phyloP scores from a whole-genome alignment of 495 filamentous ascomycete species.

The Tuber melanosporum region DNA sequence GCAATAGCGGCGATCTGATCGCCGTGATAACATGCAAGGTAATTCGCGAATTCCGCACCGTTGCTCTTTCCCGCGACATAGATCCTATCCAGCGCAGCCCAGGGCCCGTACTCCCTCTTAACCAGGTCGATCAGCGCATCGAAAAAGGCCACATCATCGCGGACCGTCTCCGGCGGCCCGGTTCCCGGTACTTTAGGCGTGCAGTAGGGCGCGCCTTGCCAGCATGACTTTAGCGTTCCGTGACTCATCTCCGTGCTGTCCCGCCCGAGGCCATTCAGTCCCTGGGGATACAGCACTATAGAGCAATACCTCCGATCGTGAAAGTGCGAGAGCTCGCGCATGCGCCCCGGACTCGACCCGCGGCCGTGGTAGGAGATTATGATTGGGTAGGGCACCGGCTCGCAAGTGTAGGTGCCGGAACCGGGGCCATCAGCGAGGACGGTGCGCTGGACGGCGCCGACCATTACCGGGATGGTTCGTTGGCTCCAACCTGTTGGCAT shows the following conservation, averaged over 20 bases:
- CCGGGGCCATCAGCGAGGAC: neutral
- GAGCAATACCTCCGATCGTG: neutral
- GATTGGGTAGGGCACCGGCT: neutral
- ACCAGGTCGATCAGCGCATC: neutral
- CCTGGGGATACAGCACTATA: neutral
- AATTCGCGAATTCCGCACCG: neutral
- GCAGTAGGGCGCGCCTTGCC: slow-evolving; percentile 2
- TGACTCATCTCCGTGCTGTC: neutral
- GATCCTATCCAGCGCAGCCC: neutral
- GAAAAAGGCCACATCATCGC: neutral
- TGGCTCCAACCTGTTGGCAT: neutral
- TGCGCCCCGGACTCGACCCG: neutral
- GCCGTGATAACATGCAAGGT: neutral
- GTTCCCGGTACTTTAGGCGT: neutral
- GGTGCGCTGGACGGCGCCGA: neutral
- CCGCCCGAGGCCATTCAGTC: neutral
- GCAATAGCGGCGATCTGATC: neutral
- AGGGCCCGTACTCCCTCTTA: neutral
- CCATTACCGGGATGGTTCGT: neutral
- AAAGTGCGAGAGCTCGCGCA: neutral
- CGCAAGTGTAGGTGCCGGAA: neutral
- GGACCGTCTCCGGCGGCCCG: neutral
- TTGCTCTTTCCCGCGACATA: slow-evolving; percentile 4
- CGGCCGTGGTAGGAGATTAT: slow-evolving; percentile 9
- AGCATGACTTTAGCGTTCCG: neutral